Evolutionary conservation across 768 basidiomycete species (phyloP), one percentile per base, ranked within the genome.

Genomic region (Lactarius sanguifluus): DNA sequence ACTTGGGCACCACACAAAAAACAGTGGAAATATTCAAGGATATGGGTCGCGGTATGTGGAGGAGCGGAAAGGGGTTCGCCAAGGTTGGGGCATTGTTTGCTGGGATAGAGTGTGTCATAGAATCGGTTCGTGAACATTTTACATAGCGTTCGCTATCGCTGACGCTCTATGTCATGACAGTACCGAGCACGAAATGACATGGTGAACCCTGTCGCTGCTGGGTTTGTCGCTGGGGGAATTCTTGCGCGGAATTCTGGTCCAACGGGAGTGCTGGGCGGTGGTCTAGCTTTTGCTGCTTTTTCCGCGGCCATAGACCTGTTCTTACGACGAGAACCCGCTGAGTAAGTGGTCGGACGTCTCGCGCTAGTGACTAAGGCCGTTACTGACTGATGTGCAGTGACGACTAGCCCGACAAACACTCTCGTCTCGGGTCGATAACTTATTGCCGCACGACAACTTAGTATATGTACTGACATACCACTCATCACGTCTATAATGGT

Each of bases 171-270:
- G 28, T 55, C 30, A 23, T 16, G 7, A 55, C 67, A 97, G 96
- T 98, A 97, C 77, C 94, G 96, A 55, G 96, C 94, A 10, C 94
- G 88, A 78, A 96, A 97, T 73, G 96, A 98, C 76, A 92, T 98
- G 71, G 89, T 87, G 64, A 98, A 98, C 75, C 90, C 94, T 12
- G 85, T 94, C 20, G 84, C 88, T 15, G 89, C 92, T 7, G 96
- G 96, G 1, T 94, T 96, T 75, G 75, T 95, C 5, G 86, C 94
- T 3, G 96, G 96, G 34, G 94, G 90, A 43, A 80, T 97, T 23
- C 85, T 98, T 4, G 96, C 95, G 12, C 84, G 92, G 45, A 87
- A 91, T 73, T 86, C 93, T 0, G 95, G 96, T 1, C 92, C 94
- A 8, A 91, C 85, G 76, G 94, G 90, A 18, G 92, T 86, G 20